Conservation (phyloP, 192 early-diverging fungal genomes). For the Dissophora globulifera region DNA sequence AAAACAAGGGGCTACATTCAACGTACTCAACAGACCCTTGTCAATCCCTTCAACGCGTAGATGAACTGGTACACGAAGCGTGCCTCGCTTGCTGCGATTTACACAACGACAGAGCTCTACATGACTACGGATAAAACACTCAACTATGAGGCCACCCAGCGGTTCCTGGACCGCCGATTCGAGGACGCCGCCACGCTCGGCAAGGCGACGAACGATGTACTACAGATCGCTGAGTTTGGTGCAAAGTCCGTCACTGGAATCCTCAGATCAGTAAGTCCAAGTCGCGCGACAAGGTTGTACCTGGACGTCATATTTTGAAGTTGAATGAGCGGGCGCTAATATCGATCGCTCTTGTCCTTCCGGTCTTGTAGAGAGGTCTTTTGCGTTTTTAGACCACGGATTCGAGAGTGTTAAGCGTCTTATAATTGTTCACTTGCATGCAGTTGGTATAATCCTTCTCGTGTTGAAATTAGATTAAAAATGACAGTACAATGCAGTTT, state of each 20-base stretch:
- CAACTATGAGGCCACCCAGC: constrained; percentile 74
- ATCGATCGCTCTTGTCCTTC: too few species aligned
- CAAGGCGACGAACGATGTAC: constrained; percentile 54
- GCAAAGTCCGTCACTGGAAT: constrained; percentile 56
- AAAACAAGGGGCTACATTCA: too few species aligned
- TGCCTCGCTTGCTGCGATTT: constrained; percentile 82
- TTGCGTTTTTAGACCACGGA: not conserved
- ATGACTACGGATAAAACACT: constrained; percentile 92
- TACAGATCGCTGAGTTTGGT: constrained; percentile 53
- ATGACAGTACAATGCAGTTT: constrained; percentile 51
- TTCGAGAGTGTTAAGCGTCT: too few species aligned
- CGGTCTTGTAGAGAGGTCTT: too few species aligned
- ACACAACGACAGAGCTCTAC: constrained; percentile 89
- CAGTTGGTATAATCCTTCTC: not conserved
- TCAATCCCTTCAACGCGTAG: constrained; percentile 41
- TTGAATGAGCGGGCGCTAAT: not conserved
- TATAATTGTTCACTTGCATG: too few species aligned
- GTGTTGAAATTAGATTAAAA: constrained; percentile 1
- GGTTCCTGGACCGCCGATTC: constrained; percentile 85
- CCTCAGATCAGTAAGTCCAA: constrained; percentile 57
- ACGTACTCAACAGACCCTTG: not conserved
- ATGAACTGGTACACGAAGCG: constrained; percentile 93
- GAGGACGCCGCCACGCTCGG: constrained; percentile 73
- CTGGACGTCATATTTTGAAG: not conserved
- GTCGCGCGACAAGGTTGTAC: too few species aligned